Conservation (phyloP, 2,329 filamentous ascomycete genomes). For the Paracoccidioides brasiliensis region DNA sequence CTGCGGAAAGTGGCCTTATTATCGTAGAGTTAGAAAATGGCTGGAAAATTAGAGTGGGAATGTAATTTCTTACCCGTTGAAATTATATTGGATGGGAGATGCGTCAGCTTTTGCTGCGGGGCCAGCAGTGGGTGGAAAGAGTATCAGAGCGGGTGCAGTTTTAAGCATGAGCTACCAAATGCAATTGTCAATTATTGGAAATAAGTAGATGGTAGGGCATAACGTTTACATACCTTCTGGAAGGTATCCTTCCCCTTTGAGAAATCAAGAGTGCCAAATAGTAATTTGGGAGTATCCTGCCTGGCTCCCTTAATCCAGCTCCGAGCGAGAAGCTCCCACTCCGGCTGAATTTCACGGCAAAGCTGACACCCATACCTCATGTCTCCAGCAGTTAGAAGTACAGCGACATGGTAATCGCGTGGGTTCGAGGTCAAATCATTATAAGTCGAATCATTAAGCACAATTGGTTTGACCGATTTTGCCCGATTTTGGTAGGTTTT, state of each 20-base stretch:
- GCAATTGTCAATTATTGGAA: constrained; percentile 7
- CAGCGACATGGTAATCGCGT: constrained; percentile 68
- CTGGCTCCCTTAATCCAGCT: constrained; percentile 83
- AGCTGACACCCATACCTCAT: constrained; percentile 70
- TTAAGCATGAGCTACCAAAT: constrained; percentile 65
- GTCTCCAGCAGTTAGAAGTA: constrained; percentile 80
- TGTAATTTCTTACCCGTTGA: constrained; percentile 53
- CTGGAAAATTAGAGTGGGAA: constrained; percentile 6
- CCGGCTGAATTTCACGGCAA: constrained; percentile 82
- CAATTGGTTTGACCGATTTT: constrained; percentile 52
- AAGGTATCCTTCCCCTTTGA: constrained; percentile 71
- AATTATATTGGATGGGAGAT: constrained; percentile 71
- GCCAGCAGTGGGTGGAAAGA: constrained; percentile 76
- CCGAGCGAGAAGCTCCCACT: constrained; percentile 76
- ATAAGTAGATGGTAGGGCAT: background rate
- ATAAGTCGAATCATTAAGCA: constrained; percentile 66
- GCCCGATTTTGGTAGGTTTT: constrained; percentile 56
- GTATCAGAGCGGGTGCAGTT: constrained; percentile 79
- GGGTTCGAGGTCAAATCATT: constrained; percentile 60
- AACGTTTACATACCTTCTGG: constrained; percentile 52
- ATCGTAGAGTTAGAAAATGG: background rate
- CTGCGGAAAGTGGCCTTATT: constrained; percentile 56
- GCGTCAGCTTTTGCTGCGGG: constrained; percentile 58
- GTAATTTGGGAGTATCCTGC: constrained; percentile 35
- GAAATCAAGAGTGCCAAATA: constrained; percentile 85